Conservation (phyloP, 1,284 basidiomycete species). For the Sanguinoderma infundibulare region DNA sequence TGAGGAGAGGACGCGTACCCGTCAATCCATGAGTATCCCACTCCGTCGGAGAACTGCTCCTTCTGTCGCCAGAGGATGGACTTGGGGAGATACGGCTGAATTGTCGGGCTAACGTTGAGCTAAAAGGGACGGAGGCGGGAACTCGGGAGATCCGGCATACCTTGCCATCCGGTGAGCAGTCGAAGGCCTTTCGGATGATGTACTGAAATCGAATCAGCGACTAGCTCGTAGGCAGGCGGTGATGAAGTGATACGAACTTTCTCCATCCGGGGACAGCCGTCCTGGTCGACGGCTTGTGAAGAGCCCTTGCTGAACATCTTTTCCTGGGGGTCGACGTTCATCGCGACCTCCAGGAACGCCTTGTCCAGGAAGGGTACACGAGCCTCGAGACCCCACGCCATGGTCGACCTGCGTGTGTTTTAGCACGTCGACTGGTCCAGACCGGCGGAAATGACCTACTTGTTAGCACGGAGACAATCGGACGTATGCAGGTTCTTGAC, state of each 20-base stretch:
- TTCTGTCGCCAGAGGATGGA: conserved; percentile 99
- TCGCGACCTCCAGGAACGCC: conserved; percentile 91
- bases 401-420: conserved; percentile 76
- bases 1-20: conserved; percentile 54
- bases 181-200: conserved; percentile 97
- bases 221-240: not conserved
- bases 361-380: conserved; percentile 99
- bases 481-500: conserved; percentile 99
- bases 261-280: conserved; percentile 92
- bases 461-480: conserved; percentile 98
- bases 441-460: conserved; percentile 51
- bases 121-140: not conserved
- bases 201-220: conserved; percentile 57
- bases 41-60: conserved; percentile 99
- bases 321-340: conserved; percentile 88
- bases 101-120: conserved; percentile 3
- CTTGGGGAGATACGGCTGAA: conserved; percentile 89
- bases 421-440: not conserved
- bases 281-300: conserved; percentile 77
- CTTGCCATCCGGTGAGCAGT: conserved; percentile 85
- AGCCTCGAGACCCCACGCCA: conserved; percentile 99
- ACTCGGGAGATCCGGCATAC: conserved; percentile 38
- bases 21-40: conserved; percentile 99
- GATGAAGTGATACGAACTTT: conserved; percentile 58
- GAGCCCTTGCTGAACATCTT: conserved; percentile 93